These are phyloP conservation scores for Heliophila coronopifolia DNA, from an alignment of 441 rosid species.

Conservation along the genomic window DNA sequence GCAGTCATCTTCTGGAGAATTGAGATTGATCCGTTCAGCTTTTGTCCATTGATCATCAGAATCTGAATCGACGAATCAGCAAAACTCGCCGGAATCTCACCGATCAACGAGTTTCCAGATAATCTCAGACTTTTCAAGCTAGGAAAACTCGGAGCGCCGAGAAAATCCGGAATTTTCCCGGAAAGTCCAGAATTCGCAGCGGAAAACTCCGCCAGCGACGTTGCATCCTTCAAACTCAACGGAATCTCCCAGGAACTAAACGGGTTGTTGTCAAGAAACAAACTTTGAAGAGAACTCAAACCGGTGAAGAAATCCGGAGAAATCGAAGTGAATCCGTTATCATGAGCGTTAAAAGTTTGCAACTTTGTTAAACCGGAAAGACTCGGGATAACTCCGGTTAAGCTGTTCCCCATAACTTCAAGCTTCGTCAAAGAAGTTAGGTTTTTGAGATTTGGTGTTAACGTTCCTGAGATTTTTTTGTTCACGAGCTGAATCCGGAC, in stretches of 20 bases:
- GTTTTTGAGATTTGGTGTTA: slow-evolving; percentile 17
- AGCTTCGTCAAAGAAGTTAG: slow-evolving; percentile 9
- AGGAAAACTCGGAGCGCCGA: slow-evolving; percentile 2
- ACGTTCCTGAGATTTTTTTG: slow-evolving; percentile 8
- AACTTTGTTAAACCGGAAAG: slow-evolving; percentile 18
- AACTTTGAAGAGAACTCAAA: not conserved
- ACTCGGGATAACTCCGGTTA: slow-evolving; percentile 18
- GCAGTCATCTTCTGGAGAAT: slow-evolving; percentile 21
- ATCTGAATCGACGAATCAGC: slow-evolving; percentile 3
- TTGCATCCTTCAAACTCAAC: slow-evolving; percentile 1
- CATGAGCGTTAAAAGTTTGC: not conserved
- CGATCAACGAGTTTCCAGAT: slow-evolving; percentile 14
- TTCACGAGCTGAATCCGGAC: slow-evolving; percentile 7
- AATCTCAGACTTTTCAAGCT: slow-evolving; percentile 2
- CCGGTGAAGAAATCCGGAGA: slow-evolving; percentile 12
- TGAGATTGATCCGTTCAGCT: slow-evolving; percentile 20
- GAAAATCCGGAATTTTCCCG: slow-evolving; percentile 19
- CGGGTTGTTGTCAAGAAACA: slow-evolving; percentile 10
- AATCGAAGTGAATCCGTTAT: slow-evolving; percentile 11
- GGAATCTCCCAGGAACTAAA: slow-evolving; percentile 24
- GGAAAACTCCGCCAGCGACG: not conserved
- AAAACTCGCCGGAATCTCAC: slow-evolving; percentile 24
- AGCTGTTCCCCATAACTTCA: not conserved
- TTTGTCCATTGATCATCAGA: slow-evolving; percentile 19
- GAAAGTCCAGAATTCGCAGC: not conserved